These are phyloP conservation scores for Lepiota venenata DNA, from an alignment of 768 basidiomycete genomes.

Conservation along the genomic window DNA sequence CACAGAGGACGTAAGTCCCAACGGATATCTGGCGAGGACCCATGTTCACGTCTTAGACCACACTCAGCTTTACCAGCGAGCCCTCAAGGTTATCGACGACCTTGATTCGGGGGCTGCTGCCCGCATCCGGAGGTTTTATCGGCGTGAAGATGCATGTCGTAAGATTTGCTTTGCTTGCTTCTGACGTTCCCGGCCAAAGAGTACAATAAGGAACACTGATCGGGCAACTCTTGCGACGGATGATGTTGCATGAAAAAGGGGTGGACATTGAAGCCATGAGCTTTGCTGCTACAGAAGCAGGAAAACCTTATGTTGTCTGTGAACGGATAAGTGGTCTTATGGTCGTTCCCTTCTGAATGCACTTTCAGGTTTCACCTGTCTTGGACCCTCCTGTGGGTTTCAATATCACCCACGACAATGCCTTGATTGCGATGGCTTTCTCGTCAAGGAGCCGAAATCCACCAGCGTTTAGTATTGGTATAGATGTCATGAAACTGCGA, in stretches of 20 bases:
- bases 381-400: conserved; percentile 61
- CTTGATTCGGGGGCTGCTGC: conserved; percentile 48
- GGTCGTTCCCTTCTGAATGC: background rate
- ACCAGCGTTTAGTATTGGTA: conserved; percentile 62
- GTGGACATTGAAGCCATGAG: conserved; percentile 41
- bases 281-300: conserved; percentile 55
- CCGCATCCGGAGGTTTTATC: conserved; percentile 64
- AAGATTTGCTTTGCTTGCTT: conserved; percentile 20
- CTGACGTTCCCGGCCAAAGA: conserved; percentile 2
- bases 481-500: conserved; percentile 80
- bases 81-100: conserved; percentile 44
- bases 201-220: conserved; percentile 61
- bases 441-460: conserved; percentile 38
- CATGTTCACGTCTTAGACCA: conserved; percentile 11
- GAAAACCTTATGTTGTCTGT: conserved; percentile 78
- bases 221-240: conserved; percentile 70
- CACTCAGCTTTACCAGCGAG: conserved; percentile 58
- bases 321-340: background rate
- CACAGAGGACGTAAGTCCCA: conserved; percentile 35
- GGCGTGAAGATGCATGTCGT: conserved; percentile 77
- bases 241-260: conserved; percentile 57
- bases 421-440: conserved; percentile 65
- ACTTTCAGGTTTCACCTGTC: conserved; percentile 38
- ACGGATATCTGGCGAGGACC: conserved; percentile 9
- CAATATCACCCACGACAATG: conserved; percentile 83